Conservation (phyloP, 2,329 filamentous ascomycete genomes). For the Fonsecaea pugnacius region DNA sequence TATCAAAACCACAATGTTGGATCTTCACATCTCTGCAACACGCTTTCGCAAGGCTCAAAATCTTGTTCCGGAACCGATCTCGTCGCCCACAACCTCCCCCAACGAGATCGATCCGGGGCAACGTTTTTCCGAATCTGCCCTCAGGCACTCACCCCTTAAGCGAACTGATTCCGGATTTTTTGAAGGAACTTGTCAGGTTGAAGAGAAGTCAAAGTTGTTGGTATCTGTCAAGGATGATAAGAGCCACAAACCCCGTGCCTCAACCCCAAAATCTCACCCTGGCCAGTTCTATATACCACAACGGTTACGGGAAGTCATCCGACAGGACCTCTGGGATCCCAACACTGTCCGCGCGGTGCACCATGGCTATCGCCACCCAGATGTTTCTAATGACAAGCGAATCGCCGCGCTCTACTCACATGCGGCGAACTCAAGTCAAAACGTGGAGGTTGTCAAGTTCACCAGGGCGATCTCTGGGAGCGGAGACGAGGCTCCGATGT, state of each 20-base stretch:
- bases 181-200: not conserved
- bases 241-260: not conserved
- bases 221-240: not conserved
- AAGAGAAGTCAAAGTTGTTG: not conserved
- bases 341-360: not conserved
- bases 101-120: not conserved
- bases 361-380: constrained; percentile 13
- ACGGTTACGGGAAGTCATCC: constrained; percentile 4
- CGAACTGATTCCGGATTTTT: not conserved
- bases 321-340: constrained; percentile 8
- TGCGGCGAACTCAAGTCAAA: constrained; percentile 2
- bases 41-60: not conserved
- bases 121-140: not conserved
- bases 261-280: constrained; percentile 1
- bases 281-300: constrained; percentile 2
- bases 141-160: not conserved
- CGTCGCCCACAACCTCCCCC: not conserved
- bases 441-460: constrained; percentile 21
- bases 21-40: not conserved
- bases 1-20: not conserved
- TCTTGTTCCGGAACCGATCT: not conserved
- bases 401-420: not conserved
- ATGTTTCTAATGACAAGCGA: not conserved
- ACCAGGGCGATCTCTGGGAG: not conserved
- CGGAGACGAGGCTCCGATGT: not conserved